Evolutionary conservation across 2,329 filamentous ascomycete genomes (phyloP), one percentile per base, ranked within the genome.

Genomic region (Thermochaetoides dissita): DNA sequence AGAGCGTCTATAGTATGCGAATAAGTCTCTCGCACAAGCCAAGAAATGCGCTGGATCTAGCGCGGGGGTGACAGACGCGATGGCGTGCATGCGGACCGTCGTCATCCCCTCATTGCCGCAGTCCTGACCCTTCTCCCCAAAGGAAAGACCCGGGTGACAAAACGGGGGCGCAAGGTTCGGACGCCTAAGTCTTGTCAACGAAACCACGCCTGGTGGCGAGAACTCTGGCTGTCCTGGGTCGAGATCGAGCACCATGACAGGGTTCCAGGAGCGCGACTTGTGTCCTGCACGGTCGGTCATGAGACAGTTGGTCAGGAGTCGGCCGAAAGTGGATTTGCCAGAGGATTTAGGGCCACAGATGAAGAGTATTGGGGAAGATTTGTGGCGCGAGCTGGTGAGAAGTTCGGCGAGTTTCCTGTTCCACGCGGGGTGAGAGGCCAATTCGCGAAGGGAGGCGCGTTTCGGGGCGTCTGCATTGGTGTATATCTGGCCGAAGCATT

Each of bases 181-280:
- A 30, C 67, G 59, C 1, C 63, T 65, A 8, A 87, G 60, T 29
- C 73, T 66, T 10, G 79, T 63, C 4, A 89, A 71, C 1, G 82
- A 83, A 12, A 89, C 55, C 10, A 81, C 76, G 0, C 84, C 83
- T 1, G 79, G 73, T 1, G 79, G 69, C 0, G 73, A 74, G 55
- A 81, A 87, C 54, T 88, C 84, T 3, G 84, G 81, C 53, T 87
- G 83, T 0, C 79, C 80, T 1, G 82, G 81, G 54, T 91, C 84
- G 8, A 89, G 66, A 51, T 91, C 84, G 6, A 91, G 67, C n/a
- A 81, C 64, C 42, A 67, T 69, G 28, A 81, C 64, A 39, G 59
- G 46, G 2, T 53, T 44, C 50, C 56, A 51, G n/a, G 49, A 42
- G 12, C 53, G 33, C 51, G 50, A 51, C 53, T 51, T 51, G 46